Evolutionary conservation across 495 filamentous ascomycete species (phyloP).

Genomic region (Amphirosellinia nigrospora): DNA sequence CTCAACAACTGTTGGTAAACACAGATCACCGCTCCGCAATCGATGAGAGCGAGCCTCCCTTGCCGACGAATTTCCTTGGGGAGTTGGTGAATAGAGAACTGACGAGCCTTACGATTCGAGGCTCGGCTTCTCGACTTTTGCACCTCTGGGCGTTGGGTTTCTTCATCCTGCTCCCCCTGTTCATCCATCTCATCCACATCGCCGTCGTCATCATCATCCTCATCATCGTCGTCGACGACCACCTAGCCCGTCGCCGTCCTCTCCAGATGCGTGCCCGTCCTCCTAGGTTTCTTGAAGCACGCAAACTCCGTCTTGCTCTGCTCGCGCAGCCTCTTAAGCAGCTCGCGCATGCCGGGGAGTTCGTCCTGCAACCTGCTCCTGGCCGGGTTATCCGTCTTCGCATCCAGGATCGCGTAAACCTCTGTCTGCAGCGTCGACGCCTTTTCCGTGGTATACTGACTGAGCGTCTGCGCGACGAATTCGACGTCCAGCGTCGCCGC

Average conservation of each 20-base stretch:
- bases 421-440: constrained; percentile 79
- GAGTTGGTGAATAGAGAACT: background rate
- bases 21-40: background rate
- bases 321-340: constrained; percentile 83
- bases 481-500: constrained; percentile 97
- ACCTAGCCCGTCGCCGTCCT: constrained; percentile 39
- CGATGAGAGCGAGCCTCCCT: background rate
- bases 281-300: constrained; percentile 68
- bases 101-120: background rate
- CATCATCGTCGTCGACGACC: constrained; percentile 17
- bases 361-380: constrained; percentile 79
- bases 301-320: constrained; percentile 84
- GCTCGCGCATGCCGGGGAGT: constrained; percentile 83
- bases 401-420: constrained; percentile 88
- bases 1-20: background rate
- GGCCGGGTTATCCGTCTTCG: constrained; percentile 84
- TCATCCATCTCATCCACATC: background rate
- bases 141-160: background rate
- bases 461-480: constrained; percentile 92
- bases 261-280: constrained; percentile 28
- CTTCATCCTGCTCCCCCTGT: background rate
- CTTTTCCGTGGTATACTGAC: constrained; percentile 83
- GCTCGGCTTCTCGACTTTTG: background rate
- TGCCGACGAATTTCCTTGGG: background rate
- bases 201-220: background rate